Base-by-base conservation (phyloP, 2,329 filamentous ascomycete species). In the Thielaviopsis euricoi region DNA sequence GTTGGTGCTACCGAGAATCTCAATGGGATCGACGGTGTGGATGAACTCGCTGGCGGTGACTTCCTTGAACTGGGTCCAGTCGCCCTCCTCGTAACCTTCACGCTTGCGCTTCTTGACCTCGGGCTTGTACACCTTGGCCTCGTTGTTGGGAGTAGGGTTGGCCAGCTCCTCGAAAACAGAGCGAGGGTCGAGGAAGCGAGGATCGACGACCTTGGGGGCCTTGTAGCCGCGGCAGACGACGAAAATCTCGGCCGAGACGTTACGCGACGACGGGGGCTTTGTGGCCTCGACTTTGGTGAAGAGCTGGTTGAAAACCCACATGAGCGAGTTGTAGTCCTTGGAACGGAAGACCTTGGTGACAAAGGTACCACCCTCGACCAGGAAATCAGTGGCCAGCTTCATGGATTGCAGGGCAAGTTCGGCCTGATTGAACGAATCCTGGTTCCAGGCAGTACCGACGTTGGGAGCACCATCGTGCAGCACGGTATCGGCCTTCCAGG, bases 301-400 rank as follows among this genome's bases (percentile, higher is more conserved):
- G 62, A 98, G 78, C 70, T 98, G 93, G 68, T 95, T 95, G 75
- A 97, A 89, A 37, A 97, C 90, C 93, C 93, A 98, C 53, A 97
- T 78, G 52, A 98, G 73, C 60, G 89, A 85, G 68, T 96, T 96
- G 75, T 95, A 97, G 68, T 98, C 91, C 68, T 96, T 97, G 37
- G 88, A 95, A 62, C 93, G 77, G 76, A 98, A 98, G 50, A 98
- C 88, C 72, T 98, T 98, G 58, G 91, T 97, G 51, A 97, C 90
- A 63, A 97, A 97, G 9, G 85, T 91, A 62, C 93, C 93, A 52
- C 90, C 89, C 68, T 91, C 86, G 19, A 82, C 78, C 59, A 98
- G 73, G 65, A 98, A 98, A 64, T 98, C 91, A 0, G 89, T 95
- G 2, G 93, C 93, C 59, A 98, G 75, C 70, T 94, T 95, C 77